Conservation (phyloP, 2,329 filamentous ascomycete species). For the Kalaharituber pfeilii region DNA sequence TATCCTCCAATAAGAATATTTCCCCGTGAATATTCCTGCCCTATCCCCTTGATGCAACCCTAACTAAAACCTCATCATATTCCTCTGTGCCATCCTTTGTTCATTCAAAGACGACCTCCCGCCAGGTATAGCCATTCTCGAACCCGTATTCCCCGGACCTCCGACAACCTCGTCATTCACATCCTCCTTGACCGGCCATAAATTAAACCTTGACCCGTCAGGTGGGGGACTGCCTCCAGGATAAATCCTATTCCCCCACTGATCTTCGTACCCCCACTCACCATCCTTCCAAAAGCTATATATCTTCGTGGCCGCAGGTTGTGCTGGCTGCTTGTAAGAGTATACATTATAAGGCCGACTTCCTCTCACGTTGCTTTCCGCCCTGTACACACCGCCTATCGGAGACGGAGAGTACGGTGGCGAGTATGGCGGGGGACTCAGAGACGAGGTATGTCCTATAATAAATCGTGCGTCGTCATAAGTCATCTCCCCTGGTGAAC, state of each 20-base stretch:
- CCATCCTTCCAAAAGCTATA: background rate
- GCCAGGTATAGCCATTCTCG: background rate
- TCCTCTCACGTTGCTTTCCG: background rate
- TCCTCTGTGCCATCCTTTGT: too few species aligned
- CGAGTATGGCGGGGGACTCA: background rate
- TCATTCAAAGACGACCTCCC: background rate
- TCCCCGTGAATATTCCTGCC: too few species aligned
- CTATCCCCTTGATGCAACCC: too few species aligned
- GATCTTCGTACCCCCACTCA: background rate
- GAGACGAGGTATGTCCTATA: background rate
- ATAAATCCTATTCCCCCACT: background rate
- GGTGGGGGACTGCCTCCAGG: background rate
- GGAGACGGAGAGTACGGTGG: background rate
- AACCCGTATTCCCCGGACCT: background rate
- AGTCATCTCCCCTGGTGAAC: background rate
- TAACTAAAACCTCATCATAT: too few species aligned
- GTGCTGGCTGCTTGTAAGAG: background rate
- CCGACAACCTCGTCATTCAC: background rate
- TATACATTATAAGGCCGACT: background rate
- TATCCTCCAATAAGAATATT: too few species aligned
- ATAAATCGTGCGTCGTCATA: background rate
- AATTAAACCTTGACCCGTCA: background rate
- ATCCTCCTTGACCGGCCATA: background rate
- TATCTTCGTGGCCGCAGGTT: background rate
- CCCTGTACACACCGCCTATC: background rate